Evolutionary conservation across 169 alveolate species (phyloP).

Genomic region (Plasmodium relictum): DNA sequence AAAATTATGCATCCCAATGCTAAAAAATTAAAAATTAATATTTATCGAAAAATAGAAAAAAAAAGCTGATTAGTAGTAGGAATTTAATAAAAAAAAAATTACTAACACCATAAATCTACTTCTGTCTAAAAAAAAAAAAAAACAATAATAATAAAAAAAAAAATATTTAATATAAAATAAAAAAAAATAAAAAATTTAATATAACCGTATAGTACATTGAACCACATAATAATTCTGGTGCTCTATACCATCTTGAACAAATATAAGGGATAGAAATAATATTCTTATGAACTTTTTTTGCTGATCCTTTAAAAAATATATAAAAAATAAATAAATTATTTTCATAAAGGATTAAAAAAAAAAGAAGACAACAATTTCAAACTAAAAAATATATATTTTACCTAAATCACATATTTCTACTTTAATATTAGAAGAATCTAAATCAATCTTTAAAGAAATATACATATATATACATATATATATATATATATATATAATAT

Average conservation of each 20-base stretch:
- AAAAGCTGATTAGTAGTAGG: background rate
- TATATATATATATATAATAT: background rate
- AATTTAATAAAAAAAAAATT: background rate
- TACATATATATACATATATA: background rate
- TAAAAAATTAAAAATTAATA: slow-evolving; percentile 2
- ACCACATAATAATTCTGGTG: slow-evolving; percentile 85
- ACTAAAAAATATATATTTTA: slow-evolving; percentile 10
- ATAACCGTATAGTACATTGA: slow-evolving; percentile 81
- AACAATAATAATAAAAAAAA: background rate
- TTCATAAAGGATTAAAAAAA: background rate
- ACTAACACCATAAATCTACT: slow-evolving; percentile 77
- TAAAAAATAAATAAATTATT: slow-evolving; percentile 27
- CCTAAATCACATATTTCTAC: slow-evolving; percentile 86
- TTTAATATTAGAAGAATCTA: slow-evolving; percentile 65
- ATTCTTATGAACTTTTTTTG: slow-evolving; percentile 70
- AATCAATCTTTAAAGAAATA: slow-evolving; percentile 76
- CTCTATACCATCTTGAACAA: slow-evolving; percentile 87
- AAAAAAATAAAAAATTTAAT: slow-evolving; percentile 4
- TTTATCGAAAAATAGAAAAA: background rate
- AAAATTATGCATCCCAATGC: slow-evolving; percentile 75
- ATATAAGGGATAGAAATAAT: slow-evolving; percentile 84
- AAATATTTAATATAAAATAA: background rate
- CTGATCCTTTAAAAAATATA: slow-evolving; percentile 66
- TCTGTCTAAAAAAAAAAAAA: slow-evolving; percentile 40
- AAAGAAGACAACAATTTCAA: background rate